These are phyloP conservation scores for Phytophthora ohioensis DNA, from an alignment of 352 stramenopile species.

Conservation along the genomic window DNA sequence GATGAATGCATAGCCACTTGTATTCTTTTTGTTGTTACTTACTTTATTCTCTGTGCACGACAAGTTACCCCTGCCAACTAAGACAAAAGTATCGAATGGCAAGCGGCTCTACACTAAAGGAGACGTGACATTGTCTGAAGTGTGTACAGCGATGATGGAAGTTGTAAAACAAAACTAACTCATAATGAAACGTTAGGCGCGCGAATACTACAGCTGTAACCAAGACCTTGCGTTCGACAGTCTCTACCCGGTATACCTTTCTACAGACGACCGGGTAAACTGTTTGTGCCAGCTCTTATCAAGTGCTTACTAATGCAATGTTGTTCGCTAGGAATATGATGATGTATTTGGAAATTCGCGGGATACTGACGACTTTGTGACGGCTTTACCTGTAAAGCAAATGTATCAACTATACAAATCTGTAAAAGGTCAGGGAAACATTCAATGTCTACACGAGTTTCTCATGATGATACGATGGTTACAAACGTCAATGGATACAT, in stretches of 20 bases:
- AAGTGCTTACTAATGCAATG: not conserved
- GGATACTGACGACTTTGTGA: conserved; percentile 4
- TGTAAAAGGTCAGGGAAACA: not conserved
- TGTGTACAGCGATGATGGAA: no score
- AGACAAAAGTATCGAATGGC: no score
- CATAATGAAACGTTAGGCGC: not conserved
- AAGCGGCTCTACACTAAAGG: no score
- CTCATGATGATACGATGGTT: conserved; percentile 10
- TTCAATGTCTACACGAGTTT: not conserved
- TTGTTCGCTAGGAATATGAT: not conserved
- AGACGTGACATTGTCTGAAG: no score
- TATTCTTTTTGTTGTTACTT: no score
- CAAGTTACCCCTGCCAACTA: no score
- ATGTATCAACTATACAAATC: conserved; percentile 2
- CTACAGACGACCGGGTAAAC: not conserved
- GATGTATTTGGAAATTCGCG: not conserved
- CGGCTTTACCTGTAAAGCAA: conserved; percentile 10
- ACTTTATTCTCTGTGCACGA: no score
- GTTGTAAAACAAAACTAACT: not conserved
- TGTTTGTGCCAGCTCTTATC: not conserved
- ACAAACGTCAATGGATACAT: conserved; percentile 2
- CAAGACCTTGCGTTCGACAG: conserved; percentile 3
- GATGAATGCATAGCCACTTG: no score
- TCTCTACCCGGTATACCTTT: not conserved
- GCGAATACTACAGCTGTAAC: conserved; percentile 1